Percentiles rank a stretch among this genome's conserved stretches.
phyloP scores from a whole-genome alignment of 78 protist species.

The Anaeramoeba ignava region DNA sequence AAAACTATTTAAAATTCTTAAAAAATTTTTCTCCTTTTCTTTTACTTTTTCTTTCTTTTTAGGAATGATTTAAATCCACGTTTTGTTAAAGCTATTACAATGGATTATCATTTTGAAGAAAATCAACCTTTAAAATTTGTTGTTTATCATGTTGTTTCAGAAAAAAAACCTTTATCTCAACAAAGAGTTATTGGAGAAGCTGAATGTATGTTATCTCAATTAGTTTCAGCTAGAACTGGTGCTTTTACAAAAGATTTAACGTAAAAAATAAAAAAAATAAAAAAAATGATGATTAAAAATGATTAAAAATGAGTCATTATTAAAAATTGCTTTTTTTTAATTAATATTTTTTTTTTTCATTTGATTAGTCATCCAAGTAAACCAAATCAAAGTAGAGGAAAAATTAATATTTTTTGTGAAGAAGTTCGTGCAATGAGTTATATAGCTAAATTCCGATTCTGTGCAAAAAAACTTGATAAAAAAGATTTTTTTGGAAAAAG shows the following conservation, averaged over 20 bases:
- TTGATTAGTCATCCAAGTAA: background rate
- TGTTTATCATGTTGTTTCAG: background rate
- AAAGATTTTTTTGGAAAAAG: background rate
- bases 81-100: background rate
- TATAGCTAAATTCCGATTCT: background rate
- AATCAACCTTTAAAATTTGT: background rate
- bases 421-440: background rate
- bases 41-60: no score
- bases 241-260: background rate
- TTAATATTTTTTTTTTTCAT: background rate
- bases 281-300: background rate
- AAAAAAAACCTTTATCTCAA: background rate
- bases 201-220: background rate
- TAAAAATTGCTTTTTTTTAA: background rate
- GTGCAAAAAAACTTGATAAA: background rate
- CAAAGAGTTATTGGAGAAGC: background rate
- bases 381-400: background rate
- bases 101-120: slow-evolving; percentile 1
- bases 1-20: no score
- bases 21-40: no score
- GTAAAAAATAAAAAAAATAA: background rate
- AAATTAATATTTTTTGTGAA: background rate
- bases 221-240: background rate
- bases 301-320: background rate
- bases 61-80: background rate